Base-by-base conservation (phyloP, 192 early-diverging fungal genomes). In the Coemansia sp. region DNA sequence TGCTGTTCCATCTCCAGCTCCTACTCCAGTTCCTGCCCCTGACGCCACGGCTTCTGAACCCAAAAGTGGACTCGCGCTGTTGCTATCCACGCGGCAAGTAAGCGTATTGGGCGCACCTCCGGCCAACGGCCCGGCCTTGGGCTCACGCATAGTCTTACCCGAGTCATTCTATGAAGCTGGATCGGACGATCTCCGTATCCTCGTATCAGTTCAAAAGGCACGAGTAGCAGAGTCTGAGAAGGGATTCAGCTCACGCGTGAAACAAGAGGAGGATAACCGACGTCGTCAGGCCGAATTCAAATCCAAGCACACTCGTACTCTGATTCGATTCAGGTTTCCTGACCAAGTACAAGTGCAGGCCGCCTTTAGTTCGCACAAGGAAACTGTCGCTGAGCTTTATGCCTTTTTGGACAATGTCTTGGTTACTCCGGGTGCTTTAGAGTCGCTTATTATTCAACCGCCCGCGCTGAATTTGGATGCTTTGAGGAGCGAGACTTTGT, bases 141-240 rank as follows among this genome's bases (percentile, higher is more conserved):
- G 78, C 6, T 75, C 78, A 29, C 81, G 74, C 10, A 44, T 94
- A 64, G 90, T 92, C 22, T 79, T 96, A 13, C 95, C 96, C 2
- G 94, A 94, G 33, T 90, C 93, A 24, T 97, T 96, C 76, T 98
- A 94, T 84, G 87, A 92, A 50, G 71, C 94, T 9, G 78, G 87
- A 0, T 46, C 89, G 6, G 77, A 86, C 60, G 95, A 99, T 71
- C 77, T 96, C 52, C 84, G 88, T 63, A 70, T 87, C 27, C 65
- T 95, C 27, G 76, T 94, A 64, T 78, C 86, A 40, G 77, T 86
- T 9, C 87, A 92, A 72, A 70, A 75, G 10, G 73, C 75, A 27
- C 87, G 88, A 11, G 75, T 87, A 33, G 78, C 78, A 9, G 74
- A 87, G 22, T 90, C 94, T 55, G 88, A 91, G 44, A 72, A 81